These are phyloP conservation scores for Phoenix roebelenii DNA, from an alignment of 176 grass and related monocot species.

Conservation along the genomic window DNA sequence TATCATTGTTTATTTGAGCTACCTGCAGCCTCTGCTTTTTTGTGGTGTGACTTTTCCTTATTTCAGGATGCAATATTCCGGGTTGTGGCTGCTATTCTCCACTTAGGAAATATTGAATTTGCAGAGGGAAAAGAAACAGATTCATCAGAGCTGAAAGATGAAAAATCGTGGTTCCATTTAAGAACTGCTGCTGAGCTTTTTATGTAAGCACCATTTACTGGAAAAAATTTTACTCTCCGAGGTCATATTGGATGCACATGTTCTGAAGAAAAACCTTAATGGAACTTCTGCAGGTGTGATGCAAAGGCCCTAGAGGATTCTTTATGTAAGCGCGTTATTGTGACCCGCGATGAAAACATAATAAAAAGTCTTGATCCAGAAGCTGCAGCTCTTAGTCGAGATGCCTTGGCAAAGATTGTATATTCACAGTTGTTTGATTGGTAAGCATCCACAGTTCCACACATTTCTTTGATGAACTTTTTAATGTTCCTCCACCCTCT, in stretches of 20 bases:
- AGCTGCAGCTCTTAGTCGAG: constrained; percentile 73
- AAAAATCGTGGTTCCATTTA: constrained; percentile 85
- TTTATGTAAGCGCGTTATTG: constrained; percentile 80
- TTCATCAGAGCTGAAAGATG: constrained; percentile 88
- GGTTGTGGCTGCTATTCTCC: constrained; percentile 87
- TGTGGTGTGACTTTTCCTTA: constrained; percentile 22
- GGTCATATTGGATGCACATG: too few relatives aligned
- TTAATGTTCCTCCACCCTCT: constrained; percentile 14
- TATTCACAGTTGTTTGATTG: constrained; percentile 95
- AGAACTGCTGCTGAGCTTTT: constrained; percentile 77
- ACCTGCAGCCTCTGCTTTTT: constrained; percentile 1
- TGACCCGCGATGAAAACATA: constrained; percentile 92
- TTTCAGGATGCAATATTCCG: constrained; percentile 88
- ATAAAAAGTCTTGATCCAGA: constrained; percentile 68
- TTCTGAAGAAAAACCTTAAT: too few relatives aligned
- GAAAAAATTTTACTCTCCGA: constrained; percentile 4
- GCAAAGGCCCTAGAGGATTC: constrained; percentile 78
- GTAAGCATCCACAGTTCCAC: constrained; percentile 44
- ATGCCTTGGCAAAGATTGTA: constrained; percentile 87
- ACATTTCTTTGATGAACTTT: not conserved
- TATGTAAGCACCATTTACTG: constrained; percentile 38
- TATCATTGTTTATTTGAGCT: constrained; percentile 12
- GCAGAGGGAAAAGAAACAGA: constrained; percentile 69
- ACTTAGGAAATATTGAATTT: constrained; percentile 88
- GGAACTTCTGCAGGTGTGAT: constrained; percentile 48